Evolutionary conservation across 2,329 filamentous ascomycete genomes (phyloP), one percentile per base, ranked within the genome.

Genomic region (Bipolaris bicolor): DNA sequence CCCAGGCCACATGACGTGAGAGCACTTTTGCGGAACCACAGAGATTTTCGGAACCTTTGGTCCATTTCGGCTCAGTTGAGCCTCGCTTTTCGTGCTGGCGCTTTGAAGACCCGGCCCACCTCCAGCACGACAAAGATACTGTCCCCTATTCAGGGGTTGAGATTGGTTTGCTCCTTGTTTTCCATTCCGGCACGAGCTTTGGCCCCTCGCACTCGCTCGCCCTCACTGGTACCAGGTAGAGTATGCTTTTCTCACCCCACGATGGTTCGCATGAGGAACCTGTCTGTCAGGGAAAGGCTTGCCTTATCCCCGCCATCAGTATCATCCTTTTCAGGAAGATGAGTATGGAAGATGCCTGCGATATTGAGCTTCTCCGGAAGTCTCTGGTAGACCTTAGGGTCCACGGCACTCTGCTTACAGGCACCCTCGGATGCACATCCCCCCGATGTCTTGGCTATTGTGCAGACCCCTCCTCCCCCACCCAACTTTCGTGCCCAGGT

Each of bases 331-430:
- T 66, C 45, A 66, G 60, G 60, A 64, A 40, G 60, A 54, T 54
- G 61, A 33, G 63, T 37, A 64, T 68, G 67, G 60, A 60, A 69
- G 67, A 68, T 58, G 67, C 65, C 67, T 69, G 48, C 60, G 67
- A 65, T 55, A 60, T 68, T 49, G 57, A 64, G 55, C 53, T 51
- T 60, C 52, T 43, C 45, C 39, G 16, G 58, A 57, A 50, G 46
- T 24, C 47, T 68, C 58, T 49, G 61, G 61, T 26, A 68, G 67
- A 63, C 65, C 57, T 11, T n/a, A 55, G 31, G 64, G 65, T 64
- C 61, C 67, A 69, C 51, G 67, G 64, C 65, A 64, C 41, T 31
- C 49, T 61, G 58, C 62, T 56, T 52, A 52, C 61, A 65, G 61
- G 62, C 58, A 67, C 62, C 61, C 58, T 65, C 37, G 55, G 24